These are phyloP conservation scores for Paracorniculantispora psalliotae DNA, from an alignment of 2,329 filamentous ascomycete species.

Conservation along the genomic window DNA sequence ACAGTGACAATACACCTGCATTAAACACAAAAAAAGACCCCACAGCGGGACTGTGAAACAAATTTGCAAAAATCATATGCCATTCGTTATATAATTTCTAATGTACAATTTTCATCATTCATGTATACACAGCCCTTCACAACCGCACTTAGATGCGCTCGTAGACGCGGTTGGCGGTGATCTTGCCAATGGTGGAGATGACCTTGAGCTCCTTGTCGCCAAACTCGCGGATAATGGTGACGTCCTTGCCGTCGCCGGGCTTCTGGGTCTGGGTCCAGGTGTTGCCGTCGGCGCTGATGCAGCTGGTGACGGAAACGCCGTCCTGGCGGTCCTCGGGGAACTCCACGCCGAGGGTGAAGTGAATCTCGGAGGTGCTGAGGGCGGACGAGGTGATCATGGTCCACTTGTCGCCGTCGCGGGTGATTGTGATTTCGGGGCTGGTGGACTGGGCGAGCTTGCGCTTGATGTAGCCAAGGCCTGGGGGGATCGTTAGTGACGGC, in stretches of 20 bases:
- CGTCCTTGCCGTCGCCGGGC: constrained; percentile 11
- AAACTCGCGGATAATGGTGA: constrained; percentile 10
- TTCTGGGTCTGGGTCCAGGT: constrained; percentile 13
- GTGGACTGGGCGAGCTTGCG: constrained; percentile 13
- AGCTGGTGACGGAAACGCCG: constrained; percentile 13
- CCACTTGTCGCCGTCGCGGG: constrained; percentile 10
- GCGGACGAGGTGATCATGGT: constrained; percentile 11
- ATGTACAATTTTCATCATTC: constrained; percentile 10
- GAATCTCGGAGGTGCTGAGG: constrained; percentile 7
- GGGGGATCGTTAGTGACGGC: not conserved
- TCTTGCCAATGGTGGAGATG: not conserved
- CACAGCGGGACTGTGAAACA: too few relatives aligned
- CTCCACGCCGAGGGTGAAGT: constrained; percentile 10
- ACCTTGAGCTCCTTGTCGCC: constrained; percentile 7
- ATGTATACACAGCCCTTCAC: not conserved
- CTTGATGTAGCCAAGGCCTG: constrained; percentile 14
- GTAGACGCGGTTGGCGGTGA: constrained; percentile 8
- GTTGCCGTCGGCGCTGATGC: constrained; percentile 8
- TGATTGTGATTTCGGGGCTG: constrained; percentile 11
- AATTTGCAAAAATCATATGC: not conserved
- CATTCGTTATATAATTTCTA: not conserved
- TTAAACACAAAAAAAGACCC: too few relatives aligned
- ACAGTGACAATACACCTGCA: too few relatives aligned
- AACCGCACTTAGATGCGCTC: constrained; percentile 1
- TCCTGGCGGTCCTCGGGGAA: constrained; percentile 13